These are phyloP conservation scores for Cyclotella kingstonii DNA, from an alignment of 108 stramenopile species.

Conservation along the genomic window DNA sequence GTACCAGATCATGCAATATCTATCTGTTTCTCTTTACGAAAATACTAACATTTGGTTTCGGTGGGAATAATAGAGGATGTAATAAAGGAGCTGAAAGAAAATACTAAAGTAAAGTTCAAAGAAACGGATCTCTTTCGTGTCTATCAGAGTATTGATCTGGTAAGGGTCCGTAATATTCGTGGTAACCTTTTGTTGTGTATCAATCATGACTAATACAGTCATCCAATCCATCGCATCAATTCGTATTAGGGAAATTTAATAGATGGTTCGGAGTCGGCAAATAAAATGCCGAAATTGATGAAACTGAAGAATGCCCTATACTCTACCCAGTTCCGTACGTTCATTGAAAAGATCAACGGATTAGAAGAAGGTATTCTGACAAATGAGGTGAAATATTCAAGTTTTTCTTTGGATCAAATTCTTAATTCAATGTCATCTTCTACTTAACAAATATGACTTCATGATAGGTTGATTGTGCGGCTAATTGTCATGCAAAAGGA, in stretches of 20 bases:
- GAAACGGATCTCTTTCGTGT: conserved; percentile 96
- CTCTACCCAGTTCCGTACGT: conserved; percentile 77
- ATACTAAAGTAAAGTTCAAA: conserved; percentile 94
- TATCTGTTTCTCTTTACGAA: background rate
- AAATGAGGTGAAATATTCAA: conserved; percentile 38
- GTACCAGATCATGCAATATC: background rate
- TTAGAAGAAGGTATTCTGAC: conserved; percentile 66
- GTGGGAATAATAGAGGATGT: conserved; percentile 31
- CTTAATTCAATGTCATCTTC: background rate
- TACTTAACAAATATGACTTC: background rate
- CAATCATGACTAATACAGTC: conserved; percentile 17
- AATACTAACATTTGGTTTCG: background rate
- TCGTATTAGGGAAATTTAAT: conserved; percentile 31
- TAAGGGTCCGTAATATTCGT: conserved; percentile 26
- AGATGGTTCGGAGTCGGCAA: conserved; percentile 40
- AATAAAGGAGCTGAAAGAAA: conserved; percentile 78
- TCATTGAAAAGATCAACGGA: conserved; percentile 76
- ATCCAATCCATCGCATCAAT: conserved; percentile 16
- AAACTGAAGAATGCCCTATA: conserved; percentile 81
- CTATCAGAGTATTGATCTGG: conserved; percentile 86
- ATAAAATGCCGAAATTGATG: conserved; percentile 69
- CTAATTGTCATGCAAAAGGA: conserved; percentile 90
- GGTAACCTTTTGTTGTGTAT: conserved; percentile 22
- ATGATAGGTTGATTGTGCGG: conserved; percentile 85
- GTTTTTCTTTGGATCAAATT: background rate